A percentile compares a stretch with the other conserved stretches of the same genome.
These are phyloP conservation scores for Pinus albicaulis DNA, from an alignment of 75 land plant species.

Conservation along the genomic window DNA sequence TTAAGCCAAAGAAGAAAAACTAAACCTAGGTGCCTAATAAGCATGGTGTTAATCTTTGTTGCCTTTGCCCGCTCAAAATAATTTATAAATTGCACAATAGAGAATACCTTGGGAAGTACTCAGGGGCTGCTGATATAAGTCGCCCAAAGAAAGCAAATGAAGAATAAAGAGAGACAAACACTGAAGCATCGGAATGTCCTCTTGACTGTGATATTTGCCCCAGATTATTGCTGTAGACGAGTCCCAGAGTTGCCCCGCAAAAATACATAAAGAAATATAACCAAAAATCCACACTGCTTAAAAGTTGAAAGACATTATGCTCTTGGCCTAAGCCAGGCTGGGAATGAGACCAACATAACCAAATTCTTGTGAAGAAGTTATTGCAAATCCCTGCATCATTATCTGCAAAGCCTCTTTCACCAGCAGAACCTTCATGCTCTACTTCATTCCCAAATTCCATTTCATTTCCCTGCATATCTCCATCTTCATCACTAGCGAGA, in stretches of 20 bases:
- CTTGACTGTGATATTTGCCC: constrained; percentile 64
- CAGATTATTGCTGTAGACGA: constrained; percentile 64
- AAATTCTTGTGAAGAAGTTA: neutral
- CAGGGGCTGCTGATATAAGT: constrained; percentile 54
- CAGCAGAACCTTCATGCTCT: neutral
- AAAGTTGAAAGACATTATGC: constrained; percentile 29
- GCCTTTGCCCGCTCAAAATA: neutral
- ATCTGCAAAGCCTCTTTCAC: neutral
- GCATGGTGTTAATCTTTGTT: neutral
- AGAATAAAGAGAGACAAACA: constrained; percentile 42
- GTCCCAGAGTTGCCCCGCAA: constrained; percentile 57
- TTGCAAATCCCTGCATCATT: too few species aligned
- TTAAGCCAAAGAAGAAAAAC: too few species aligned
- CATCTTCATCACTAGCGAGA: constrained; percentile 22
- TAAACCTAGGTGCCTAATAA: neutral
- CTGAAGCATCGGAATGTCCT: constrained; percentile 19
- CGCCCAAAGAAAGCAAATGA: constrained; percentile 76
- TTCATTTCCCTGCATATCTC: constrained; percentile 24
- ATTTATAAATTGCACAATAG: neutral
- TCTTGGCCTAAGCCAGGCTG: constrained; percentile 46
- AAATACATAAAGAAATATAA: constrained; percentile 51
- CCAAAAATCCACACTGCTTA: constrained; percentile 55
- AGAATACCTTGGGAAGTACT: constrained; percentile 46
- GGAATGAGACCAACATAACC: constrained; percentile 10
- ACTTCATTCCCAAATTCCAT: neutral